Evolutionary conservation across 441 rosid genomes (phyloP).

Genomic region (Gossypium laxum): DNA sequence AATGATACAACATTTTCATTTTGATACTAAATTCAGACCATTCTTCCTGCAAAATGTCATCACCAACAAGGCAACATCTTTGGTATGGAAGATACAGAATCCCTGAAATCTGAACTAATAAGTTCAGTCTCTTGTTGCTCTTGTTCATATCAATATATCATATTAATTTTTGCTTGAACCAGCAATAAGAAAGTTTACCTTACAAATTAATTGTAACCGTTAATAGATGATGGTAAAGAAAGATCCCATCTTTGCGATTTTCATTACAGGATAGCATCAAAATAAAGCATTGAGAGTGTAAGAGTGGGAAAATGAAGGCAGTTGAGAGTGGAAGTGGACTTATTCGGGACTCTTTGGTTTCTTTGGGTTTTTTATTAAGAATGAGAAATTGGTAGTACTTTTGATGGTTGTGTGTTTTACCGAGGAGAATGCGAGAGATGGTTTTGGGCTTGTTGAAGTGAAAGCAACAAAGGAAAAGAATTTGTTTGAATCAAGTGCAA

Average conservation of each 20-base stretch:
- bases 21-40: constrained; percentile 59
- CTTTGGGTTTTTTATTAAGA: too few species aligned
- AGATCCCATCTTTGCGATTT: constrained; percentile 35
- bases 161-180: constrained; percentile 66
- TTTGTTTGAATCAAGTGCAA: too few species aligned
- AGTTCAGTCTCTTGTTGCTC: constrained; percentile 34
- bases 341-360: too few species aligned
- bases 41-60: constrained; percentile 60
- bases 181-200: neutral
- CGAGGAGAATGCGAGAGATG: too few species aligned
- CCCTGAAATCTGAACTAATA: constrained; percentile 62
- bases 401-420: too few species aligned
- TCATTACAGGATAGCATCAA: constrained; percentile 44
- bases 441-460: neutral
- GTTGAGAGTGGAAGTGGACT: too few species aligned
- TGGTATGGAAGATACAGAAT: constrained; percentile 45
- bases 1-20: constrained; percentile 32
- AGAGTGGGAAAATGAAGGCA: constrained; percentile 6
- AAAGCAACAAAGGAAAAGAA: neutral
- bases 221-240: constrained; percentile 24
- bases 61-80: constrained; percentile 25
- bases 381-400: too few species aligned
- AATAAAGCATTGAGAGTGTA: constrained; percentile 38
- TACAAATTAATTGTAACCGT: neutral
- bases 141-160: constrained; percentile 53